Conservation (phyloP, 2,329 filamentous ascomycete species). For the Arthrobotrys megalospora region DNA sequence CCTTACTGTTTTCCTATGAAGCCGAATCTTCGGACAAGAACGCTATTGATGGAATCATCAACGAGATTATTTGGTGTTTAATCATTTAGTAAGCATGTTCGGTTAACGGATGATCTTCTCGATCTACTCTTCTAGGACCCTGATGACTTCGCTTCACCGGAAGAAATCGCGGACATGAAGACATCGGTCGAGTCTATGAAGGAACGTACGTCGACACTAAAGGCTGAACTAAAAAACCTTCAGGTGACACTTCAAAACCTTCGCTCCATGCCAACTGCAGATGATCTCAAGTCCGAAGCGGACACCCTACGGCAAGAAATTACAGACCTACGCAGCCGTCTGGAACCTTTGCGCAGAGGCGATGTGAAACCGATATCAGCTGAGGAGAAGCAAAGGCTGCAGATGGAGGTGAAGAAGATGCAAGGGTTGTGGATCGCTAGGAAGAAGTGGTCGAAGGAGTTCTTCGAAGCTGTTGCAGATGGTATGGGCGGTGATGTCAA, state of each 20-base stretch:
- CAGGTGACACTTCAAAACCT: slow-evolving; percentile 63
- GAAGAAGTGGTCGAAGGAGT: slow-evolving; percentile 63
- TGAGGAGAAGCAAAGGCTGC: slow-evolving; percentile 62
- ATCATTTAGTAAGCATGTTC: slow-evolving; percentile 30
- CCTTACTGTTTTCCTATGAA: slow-evolving; percentile 14
- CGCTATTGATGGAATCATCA: slow-evolving; percentile 25
- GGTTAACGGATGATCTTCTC: slow-evolving; percentile 34
- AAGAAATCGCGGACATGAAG: slow-evolving; percentile 71
- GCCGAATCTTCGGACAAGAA: slow-evolving; percentile 20
- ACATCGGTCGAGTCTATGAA: slow-evolving; percentile 68
- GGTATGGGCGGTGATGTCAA: slow-evolving; percentile 61
- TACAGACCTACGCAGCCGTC: slow-evolving; percentile 57
- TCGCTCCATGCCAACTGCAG: slow-evolving; percentile 62
- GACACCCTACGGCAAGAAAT: slow-evolving; percentile 61
- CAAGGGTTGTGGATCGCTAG: slow-evolving; percentile 61
- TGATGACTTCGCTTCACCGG: slow-evolving; percentile 69
- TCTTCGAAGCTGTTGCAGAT: slow-evolving; percentile 62
- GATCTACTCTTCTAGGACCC: slow-evolving; percentile 69
- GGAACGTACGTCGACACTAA: slow-evolving; percentile 61
- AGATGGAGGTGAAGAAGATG: slow-evolving; percentile 62
- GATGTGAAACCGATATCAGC: slow-evolving; percentile 62
- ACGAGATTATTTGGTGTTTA: background rate
- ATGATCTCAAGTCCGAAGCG: slow-evolving; percentile 62
- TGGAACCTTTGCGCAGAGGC: slow-evolving; percentile 61
- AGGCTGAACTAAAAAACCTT: slow-evolving; percentile 63